Evolutionary conservation across 2,329 filamentous ascomycete genomes (phyloP).

Genomic region (Zymoseptoria pseudotritici): DNA sequence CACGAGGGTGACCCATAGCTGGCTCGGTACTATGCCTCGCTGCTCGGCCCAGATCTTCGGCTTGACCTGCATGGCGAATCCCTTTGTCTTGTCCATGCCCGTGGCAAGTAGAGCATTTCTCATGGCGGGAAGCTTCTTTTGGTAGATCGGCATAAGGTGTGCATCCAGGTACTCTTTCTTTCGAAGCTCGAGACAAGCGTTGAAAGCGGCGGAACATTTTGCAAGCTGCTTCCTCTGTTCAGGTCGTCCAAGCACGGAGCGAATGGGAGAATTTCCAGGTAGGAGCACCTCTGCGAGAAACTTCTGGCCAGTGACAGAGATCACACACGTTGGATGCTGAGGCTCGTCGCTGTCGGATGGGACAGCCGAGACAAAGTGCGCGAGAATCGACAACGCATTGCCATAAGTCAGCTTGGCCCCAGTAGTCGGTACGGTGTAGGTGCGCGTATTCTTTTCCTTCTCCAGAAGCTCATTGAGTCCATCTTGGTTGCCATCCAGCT

Average conservation of each 20-base stretch:
- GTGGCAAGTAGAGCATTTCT: conserved; percentile 80
- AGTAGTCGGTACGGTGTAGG: conserved; percentile 56
- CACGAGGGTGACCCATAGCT: conserved; percentile 57
- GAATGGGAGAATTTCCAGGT: conserved; percentile 66
- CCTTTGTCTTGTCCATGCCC: conserved; percentile 64
- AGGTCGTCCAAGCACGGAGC: conserved; percentile 55
- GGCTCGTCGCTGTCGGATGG: conserved; percentile 45
- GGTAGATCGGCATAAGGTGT: conserved; percentile 65
- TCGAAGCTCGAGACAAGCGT: conserved; percentile 65
- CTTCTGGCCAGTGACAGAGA: conserved; percentile 48
- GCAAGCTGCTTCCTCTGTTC: conserved; percentile 67
- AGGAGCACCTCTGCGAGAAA: conserved; percentile 74
- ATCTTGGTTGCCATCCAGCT: conserved; percentile 54
- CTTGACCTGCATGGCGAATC: conserved; percentile 73
- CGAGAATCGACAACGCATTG: conserved; percentile 63
- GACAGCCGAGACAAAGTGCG: conserved; percentile 65
- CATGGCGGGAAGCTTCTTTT: conserved; percentile 67
- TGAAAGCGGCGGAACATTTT: conserved; percentile 83
- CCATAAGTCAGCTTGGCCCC: conserved; percentile 74
- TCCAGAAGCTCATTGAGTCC: conserved; percentile 50
- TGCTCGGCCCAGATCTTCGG: conserved; percentile 61
- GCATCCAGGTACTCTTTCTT: conserved; percentile 62
- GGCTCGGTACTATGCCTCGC: conserved; percentile 39
- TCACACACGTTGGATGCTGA: conserved; percentile 52
- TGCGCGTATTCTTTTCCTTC: conserved; percentile 41